These are phyloP conservation scores for Claviceps sp. DNA, from an alignment of 2,329 filamentous ascomycete genomes.

Conservation along the genomic window DNA sequence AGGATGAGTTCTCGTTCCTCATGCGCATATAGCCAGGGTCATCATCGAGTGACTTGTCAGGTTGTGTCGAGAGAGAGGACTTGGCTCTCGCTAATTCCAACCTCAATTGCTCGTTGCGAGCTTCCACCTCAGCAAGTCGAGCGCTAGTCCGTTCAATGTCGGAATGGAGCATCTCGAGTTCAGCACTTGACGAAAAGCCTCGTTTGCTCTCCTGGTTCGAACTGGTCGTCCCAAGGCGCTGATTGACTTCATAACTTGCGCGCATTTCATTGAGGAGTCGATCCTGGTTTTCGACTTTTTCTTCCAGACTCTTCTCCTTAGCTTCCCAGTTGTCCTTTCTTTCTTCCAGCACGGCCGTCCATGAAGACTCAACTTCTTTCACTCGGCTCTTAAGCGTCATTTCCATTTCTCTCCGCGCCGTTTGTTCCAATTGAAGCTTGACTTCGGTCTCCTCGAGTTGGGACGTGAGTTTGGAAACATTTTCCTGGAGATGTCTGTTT, in stretches of 20 bases:
- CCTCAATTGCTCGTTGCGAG: slow-evolving; percentile 84
- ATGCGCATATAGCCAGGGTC: slow-evolving; percentile 81
- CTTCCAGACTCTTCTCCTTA: slow-evolving; percentile 80
- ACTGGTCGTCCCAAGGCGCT: slow-evolving; percentile 66
- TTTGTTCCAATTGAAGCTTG: slow-evolving; percentile 65
- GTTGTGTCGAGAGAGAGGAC: slow-evolving; percentile 48
- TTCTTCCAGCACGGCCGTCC: slow-evolving; percentile 80
- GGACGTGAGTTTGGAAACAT: slow-evolving; percentile 57
- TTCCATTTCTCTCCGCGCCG: slow-evolving; percentile 60
- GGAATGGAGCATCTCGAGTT: slow-evolving; percentile 84
- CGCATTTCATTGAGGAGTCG: slow-evolving; percentile 86
- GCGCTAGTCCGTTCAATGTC: slow-evolving; percentile 83
- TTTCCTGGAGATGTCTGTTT: slow-evolving; percentile 74
- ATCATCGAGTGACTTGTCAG: slow-evolving; percentile 59
- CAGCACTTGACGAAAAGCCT: slow-evolving; percentile 65
- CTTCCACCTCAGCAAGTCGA: slow-evolving; percentile 79
- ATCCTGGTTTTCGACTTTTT: slow-evolving; percentile 91
- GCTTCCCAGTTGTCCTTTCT: slow-evolving; percentile 94
- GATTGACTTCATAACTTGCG: slow-evolving; percentile 91
- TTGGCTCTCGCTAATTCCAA: slow-evolving; percentile 83
- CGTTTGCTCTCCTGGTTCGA: slow-evolving; percentile 43
- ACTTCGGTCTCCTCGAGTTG: slow-evolving; percentile 76
- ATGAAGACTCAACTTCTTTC: slow-evolving; percentile 81
- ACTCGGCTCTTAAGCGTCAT: slow-evolving; percentile 64
- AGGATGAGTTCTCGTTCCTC: slow-evolving; percentile 82